phyloP scores from a whole-genome alignment of 2,329 filamentous ascomycete species.

The Neonectria neomacrospora region DNA sequence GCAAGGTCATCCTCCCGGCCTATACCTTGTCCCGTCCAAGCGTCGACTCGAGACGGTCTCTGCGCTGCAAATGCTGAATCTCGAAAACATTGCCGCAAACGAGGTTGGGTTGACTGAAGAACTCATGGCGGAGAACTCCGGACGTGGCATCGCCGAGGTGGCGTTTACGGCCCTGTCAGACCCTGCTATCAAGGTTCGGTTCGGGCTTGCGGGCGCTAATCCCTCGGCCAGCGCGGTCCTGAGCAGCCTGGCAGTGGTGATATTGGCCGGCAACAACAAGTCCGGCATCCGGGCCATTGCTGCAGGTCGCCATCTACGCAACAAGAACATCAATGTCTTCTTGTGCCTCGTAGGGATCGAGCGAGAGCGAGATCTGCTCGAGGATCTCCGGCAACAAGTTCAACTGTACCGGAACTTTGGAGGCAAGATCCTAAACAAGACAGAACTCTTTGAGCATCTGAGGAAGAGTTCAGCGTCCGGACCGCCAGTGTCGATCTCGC shows the following conservation, averaged over 20 bases:
- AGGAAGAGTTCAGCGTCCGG: conserved; percentile 56
- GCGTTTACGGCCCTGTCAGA: conserved; percentile 75
- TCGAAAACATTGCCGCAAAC: conserved; percentile 90
- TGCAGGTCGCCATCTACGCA: conserved; percentile 86
- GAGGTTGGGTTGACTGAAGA: conserved; percentile 89
- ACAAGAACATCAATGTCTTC: conserved; percentile 82
- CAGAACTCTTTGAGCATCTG: conserved; percentile 69
- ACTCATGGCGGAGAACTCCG: conserved; percentile 92
- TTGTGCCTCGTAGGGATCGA: conserved; percentile 88
- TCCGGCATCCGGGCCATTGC: conserved; percentile 86
- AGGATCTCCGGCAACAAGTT: conserved; percentile 83
- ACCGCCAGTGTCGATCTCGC: conserved; percentile 69
- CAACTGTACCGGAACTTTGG: conserved; percentile 87
- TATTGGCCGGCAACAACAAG: conserved; percentile 96
- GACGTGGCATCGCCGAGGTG: conserved; percentile 87
- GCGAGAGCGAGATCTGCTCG: conserved; percentile 81
- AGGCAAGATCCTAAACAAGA: conserved; percentile 74
- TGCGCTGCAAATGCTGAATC: conserved; percentile 86
- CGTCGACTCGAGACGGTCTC: conserved; percentile 72
- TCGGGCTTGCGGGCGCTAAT: conserved; percentile 55
- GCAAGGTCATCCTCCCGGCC: conserved; percentile 55
- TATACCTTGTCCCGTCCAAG: conserved; percentile 66
- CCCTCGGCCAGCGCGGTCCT: conserved; percentile 45
- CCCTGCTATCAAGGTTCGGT: conserved; percentile 67
- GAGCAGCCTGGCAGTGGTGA: conserved; percentile 64